Percentiles rank a stretch among this genome's conserved stretches.
Evolutionary conservation across 2,329 filamentous ascomycete genomes (phyloP).

Genomic region (Verticillium zaregamsianum): DNA sequence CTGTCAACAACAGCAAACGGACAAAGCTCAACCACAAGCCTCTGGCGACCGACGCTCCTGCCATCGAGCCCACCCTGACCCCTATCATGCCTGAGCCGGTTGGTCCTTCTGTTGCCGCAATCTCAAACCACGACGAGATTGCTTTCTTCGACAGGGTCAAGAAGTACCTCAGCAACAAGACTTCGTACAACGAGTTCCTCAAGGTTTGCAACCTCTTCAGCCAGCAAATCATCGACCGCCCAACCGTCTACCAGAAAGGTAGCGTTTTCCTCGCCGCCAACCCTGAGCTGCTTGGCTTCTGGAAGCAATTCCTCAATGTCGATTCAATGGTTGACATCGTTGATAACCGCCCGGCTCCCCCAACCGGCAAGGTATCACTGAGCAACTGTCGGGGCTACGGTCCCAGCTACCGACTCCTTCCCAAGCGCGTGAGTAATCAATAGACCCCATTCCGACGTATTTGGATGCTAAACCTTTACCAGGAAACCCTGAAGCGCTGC

Average conservation of each 20-base stretch:
- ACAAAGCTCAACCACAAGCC: constrained; percentile 71
- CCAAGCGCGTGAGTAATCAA: constrained; percentile 59
- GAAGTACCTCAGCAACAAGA: constrained; percentile 91
- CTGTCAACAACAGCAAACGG: constrained; percentile 52
- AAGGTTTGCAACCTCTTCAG: constrained; percentile 96
- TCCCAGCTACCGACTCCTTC: constrained; percentile 89
- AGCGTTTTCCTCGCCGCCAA: constrained; percentile 84
- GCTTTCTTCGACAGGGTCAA: constrained; percentile 95
- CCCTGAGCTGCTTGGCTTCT: constrained; percentile 81
- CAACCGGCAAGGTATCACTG: constrained; percentile 79
- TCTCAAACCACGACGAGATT: constrained; percentile 80
- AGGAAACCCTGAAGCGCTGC: constrained; percentile 85
- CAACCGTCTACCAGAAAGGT: constrained; percentile 77
- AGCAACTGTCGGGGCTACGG: constrained; percentile 95
- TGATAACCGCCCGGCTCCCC: constrained; percentile 71
- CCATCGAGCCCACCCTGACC: constrained; percentile 81
- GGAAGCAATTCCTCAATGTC: constrained; percentile 78
- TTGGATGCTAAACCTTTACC: background rate
- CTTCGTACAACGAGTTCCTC: constrained; percentile 89
- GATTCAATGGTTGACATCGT: constrained; percentile 74
- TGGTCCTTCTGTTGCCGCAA: constrained; percentile 66
- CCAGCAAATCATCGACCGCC: constrained; percentile 84
- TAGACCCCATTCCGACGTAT: background rate
- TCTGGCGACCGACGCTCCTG: constrained; percentile 51
- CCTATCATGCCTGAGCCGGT: constrained; percentile 86